A percentile compares a stretch with the other conserved stretches of the same genome.
These are phyloP conservation scores for Chlorella variabilis DNA, from an alignment of 163 green algal species.

Conservation along the genomic window DNA sequence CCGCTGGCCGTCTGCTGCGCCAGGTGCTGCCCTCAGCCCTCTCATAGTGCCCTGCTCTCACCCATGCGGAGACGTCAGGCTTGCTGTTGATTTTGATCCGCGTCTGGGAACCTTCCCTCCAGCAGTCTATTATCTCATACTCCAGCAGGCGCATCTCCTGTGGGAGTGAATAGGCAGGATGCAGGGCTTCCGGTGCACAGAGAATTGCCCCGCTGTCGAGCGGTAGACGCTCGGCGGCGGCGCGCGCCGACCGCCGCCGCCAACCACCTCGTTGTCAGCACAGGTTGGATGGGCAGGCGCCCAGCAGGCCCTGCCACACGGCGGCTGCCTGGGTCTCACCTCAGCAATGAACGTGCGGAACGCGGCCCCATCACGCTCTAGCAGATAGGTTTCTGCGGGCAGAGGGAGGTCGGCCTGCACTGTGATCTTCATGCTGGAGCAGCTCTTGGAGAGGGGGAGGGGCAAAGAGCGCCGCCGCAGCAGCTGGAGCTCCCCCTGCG, in stretches of 20 bases:
- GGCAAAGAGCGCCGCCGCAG: too few species aligned
- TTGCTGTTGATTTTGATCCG: conserved; percentile 19
- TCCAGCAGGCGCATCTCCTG: conserved; percentile 14
- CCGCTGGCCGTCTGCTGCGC: too few species aligned
- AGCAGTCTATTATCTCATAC: conserved; percentile 27
- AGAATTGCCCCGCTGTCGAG: background rate
- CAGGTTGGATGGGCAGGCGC: too few species aligned
- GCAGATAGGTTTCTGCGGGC: background rate
- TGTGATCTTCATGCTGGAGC: background rate
- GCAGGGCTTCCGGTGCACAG: too few species aligned
- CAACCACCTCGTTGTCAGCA: background rate
- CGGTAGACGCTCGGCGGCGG: too few species aligned
- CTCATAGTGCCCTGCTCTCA: background rate
- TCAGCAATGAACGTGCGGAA: conserved; percentile 28
- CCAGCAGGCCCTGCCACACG: too few species aligned
- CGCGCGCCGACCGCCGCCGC: too few species aligned
- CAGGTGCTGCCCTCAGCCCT: too few species aligned
- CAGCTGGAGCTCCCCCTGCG: too few species aligned
- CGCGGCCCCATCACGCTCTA: conserved; percentile 22
- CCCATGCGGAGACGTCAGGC: conserved; percentile 16
- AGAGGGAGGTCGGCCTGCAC: conserved; percentile 9
- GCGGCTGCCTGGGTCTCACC: too few species aligned
- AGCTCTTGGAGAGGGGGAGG: background rate
- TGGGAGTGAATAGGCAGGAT: too few species aligned
- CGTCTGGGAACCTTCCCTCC: conserved; percentile 1